Base-by-base conservation (phyloP, 2,329 filamentous ascomycete genomes). In the Phyllosticta capitalensis region DNA sequence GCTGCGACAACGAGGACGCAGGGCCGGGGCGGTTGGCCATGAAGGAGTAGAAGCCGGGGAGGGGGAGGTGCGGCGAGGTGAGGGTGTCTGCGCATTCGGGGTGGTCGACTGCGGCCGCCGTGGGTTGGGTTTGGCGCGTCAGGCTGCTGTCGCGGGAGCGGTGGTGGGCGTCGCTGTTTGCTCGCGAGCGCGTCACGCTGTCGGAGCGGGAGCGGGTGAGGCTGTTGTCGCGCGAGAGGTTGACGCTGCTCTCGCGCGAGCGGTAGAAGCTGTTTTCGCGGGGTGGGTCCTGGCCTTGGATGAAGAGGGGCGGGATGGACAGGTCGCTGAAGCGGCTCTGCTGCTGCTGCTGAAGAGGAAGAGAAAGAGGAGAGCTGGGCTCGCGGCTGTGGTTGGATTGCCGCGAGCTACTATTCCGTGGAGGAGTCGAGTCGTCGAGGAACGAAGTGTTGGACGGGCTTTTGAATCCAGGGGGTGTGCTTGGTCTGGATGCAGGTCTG, bases 11-110 rank as follows among this genome's bases (percentile, higher is more conserved):
- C 68, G 62, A 30, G 68, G 62, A 38, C 50, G 24, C 1, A 5
- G 33, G 12, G 33, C 33, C 38, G 3, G 52, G 59, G 20, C 72
- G 68, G 63, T 71, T 72, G 48, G 66, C 68, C 45, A 73, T 67
- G 63, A 73, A 74, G 55, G 73, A 70, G 45, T 69, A 68, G 65
- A 73, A 74, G 14, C 69, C 69, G 12, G 71, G 71, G n/a, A 71
- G 68, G 3, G 70, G 65, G 2, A 69, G 70, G 6, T 67, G 61
- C 49, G 64, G 61, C 60, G 67, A 58, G 28, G 55, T 48, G 21
- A 55, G 67, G n/a, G 72, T 66, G 17, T 69, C 22, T 7, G 67
- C 64, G 1, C 69, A 72, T 10, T 69, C 71, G 2, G 68, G 68
- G 0, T 69, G 69, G 55, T 61, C 63, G 58, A n/a, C 69, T 72